These are phyloP conservation scores for Aspergillus vadensis DNA, from an alignment of 2,329 filamentous ascomycete genomes.

Conservation along the genomic window DNA sequence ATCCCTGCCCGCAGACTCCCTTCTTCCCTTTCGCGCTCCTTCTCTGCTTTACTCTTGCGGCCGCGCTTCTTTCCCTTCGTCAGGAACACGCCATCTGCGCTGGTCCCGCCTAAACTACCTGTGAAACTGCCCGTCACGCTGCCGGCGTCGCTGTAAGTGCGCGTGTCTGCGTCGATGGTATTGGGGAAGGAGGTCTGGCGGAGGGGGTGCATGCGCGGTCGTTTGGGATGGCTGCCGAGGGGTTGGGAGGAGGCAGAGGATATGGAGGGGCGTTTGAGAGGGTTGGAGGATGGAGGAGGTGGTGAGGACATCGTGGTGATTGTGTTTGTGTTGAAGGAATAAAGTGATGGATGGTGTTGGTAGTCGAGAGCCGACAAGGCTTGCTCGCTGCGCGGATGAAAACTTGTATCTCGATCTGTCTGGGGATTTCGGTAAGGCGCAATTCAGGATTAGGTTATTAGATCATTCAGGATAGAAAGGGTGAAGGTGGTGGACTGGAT, in stretches of 20 bases:
- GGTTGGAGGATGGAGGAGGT: conserved; percentile 35
- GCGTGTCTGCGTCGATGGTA: conserved; percentile 33
- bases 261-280: conserved; percentile 46
- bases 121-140: conserved; percentile 48
- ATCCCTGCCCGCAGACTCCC: conserved; percentile 29
- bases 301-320: conserved; percentile 42
- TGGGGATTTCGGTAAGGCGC: neutral
- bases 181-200: conserved; percentile 50
- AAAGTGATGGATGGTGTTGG: neutral
- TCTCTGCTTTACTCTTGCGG: conserved; percentile 42
- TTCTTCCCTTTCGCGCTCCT: conserved; percentile 36
- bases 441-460: neutral
- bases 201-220: conserved; percentile 48
- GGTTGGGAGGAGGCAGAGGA: conserved; percentile 40
- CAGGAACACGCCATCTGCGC: conserved; percentile 38
- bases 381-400: neutral
- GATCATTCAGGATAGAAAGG: too few species aligned
- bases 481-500: neutral
- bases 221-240: conserved; percentile 32
- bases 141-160: conserved; percentile 38
- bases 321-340: neutral
- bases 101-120: conserved; percentile 43
- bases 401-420: neutral
- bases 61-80: conserved; percentile 39
- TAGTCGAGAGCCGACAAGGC: neutral